phyloP scores from a whole-genome alignment of 2,329 filamentous ascomycete species.

The Trichoderma aggressivum region DNA sequence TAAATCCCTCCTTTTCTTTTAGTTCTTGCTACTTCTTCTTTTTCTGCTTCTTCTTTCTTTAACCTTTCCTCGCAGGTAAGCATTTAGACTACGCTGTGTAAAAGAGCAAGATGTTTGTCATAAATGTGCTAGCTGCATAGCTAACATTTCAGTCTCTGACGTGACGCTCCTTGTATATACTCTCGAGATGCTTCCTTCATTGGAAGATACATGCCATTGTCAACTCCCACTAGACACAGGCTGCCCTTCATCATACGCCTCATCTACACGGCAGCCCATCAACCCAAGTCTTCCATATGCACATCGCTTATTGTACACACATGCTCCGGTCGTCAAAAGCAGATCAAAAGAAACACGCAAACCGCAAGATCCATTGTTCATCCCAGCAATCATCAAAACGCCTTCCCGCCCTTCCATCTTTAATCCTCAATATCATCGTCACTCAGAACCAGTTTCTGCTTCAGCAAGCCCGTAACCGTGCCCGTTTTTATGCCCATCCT shows the following conservation, averaged over 20 bases:
- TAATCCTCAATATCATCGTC: conserved; percentile 83
- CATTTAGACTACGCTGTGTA: background rate
- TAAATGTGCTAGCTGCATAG: background rate
- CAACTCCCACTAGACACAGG: background rate
- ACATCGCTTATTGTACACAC: background rate
- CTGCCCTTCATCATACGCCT: background rate
- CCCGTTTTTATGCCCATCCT: conserved; percentile 36
- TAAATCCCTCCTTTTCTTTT: background rate
- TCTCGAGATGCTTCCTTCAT: background rate
- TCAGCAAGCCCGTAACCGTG: conserved; percentile 42
- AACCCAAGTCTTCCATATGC: background rate
- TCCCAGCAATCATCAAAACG: background rate
- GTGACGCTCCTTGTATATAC: background rate
- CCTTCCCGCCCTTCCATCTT: conserved; percentile 23
- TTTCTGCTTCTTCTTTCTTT: conserved; percentile 27
- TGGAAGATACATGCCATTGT: background rate
- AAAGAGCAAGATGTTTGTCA: background rate
- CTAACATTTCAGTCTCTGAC: background rate
- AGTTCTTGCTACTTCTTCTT: background rate
- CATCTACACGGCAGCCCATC: background rate
- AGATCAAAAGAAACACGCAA: background rate
- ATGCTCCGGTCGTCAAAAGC: background rate
- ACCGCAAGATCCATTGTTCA: background rate
- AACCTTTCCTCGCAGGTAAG: conserved; percentile 32
- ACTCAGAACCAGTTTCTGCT: conserved; percentile 68